These are phyloP conservation scores for Hibiscus mutabilis DNA, from an alignment of 345 rosid genomes.

Conservation along the genomic window DNA sequence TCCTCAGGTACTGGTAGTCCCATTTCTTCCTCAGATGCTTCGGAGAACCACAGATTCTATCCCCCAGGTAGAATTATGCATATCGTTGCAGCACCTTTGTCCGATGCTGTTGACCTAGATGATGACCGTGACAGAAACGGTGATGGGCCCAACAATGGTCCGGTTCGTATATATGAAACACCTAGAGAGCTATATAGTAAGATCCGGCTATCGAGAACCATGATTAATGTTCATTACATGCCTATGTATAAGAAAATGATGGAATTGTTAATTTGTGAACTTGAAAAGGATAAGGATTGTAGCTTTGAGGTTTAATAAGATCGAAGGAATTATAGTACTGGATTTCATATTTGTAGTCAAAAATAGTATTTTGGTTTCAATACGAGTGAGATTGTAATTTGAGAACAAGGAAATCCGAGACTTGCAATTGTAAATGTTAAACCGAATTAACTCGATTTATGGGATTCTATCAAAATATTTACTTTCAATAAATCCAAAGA, in stretches of 20 bases:
- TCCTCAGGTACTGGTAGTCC: slow-evolving; percentile 34
- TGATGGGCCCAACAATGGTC: slow-evolving; percentile 25
- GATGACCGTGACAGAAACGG: background rate
- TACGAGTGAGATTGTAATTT: background rate
- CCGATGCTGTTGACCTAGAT: slow-evolving; percentile 8
- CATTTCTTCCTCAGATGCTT: slow-evolving; percentile 29
- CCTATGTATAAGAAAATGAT: slow-evolving; percentile 90
- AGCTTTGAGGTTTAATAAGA: slow-evolving; percentile 17
- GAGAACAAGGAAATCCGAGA: background rate
- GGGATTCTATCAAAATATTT: background rate
- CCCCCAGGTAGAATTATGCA: slow-evolving; percentile 91
- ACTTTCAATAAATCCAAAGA: too few relatives aligned
- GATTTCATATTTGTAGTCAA: background rate
- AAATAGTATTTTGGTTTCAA: background rate
- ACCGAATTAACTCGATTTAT: background rate
- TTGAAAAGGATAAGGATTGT: slow-evolving; percentile 34
- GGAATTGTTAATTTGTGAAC: slow-evolving; percentile 61
- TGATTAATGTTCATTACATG: slow-evolving; percentile 98
- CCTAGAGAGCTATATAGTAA: slow-evolving; percentile 86
- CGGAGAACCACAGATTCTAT: slow-evolving; percentile 66
- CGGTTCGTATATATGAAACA: slow-evolving; percentile 62
- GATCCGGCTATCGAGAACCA: slow-evolving; percentile 78
- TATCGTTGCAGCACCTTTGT: slow-evolving; percentile 43
- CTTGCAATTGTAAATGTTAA: background rate
- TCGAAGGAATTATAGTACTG: background rate